A percentile compares a stretch with the other conserved stretches of the same genome.
Evolutionary conservation across 2,329 filamentous ascomycete species (phyloP).

Genomic region (Claviceps capensis): DNA sequence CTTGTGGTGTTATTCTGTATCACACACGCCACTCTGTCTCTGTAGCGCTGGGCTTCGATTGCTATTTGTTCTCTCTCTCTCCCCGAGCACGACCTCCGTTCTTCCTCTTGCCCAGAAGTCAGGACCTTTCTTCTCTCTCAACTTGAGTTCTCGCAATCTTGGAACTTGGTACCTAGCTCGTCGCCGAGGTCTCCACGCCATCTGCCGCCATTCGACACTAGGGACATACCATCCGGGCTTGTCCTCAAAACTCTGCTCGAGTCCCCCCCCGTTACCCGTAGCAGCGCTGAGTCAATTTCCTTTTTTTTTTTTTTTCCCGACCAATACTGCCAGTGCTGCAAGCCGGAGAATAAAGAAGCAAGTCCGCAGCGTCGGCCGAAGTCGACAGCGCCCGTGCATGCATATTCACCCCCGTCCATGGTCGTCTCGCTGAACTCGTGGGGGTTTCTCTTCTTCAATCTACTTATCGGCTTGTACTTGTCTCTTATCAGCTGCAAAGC

Average conservation of each 20-base stretch:
- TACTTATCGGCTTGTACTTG: neutral
- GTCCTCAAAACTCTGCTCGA: conserved; percentile 5
- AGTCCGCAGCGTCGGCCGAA: too few species aligned
- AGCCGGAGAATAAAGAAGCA: neutral
- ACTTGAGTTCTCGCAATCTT: neutral
- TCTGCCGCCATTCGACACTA: conserved; percentile 1
- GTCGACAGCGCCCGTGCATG: neutral
- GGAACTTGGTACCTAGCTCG: neutral
- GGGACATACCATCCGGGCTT: conserved; percentile 2
- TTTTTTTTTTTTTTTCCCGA: neutral
- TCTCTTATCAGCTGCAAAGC: neutral
- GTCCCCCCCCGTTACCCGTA: neutral
- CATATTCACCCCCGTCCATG: neutral
- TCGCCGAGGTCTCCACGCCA: conserved; percentile 1
- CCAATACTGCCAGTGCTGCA: neutral
- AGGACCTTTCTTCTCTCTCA: too few species aligned
- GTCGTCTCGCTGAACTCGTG: neutral
- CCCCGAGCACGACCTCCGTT: too few species aligned
- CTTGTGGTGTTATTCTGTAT: neutral
- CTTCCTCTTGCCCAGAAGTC: too few species aligned
- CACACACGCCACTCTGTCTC: neutral
- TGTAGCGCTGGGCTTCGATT: too few species aligned
- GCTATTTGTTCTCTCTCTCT: too few species aligned
- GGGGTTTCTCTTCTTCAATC: too few species aligned
- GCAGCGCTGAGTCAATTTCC: neutral